Percentiles rank a stretch among this genome's conserved stretches.
Evolutionary conservation across 352 stramenopile species (phyloP).

Genomic region (Hyaloperonospora brassicae): DNA sequence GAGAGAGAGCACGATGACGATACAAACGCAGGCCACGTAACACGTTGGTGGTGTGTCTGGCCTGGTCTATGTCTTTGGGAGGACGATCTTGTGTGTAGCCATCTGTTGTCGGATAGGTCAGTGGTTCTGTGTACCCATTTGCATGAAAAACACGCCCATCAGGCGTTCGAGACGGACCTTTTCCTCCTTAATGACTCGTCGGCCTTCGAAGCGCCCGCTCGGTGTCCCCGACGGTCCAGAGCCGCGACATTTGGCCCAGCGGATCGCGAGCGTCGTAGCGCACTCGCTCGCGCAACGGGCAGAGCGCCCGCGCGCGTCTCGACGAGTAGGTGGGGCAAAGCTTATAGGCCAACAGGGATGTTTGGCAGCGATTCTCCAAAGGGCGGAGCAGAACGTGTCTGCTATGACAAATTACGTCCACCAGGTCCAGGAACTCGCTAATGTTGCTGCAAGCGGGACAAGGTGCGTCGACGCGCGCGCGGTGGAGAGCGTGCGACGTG

Average conservation of each 20-base stretch:
- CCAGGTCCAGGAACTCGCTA: not conserved
- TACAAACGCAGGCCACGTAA: too few species aligned
- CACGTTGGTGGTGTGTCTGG: too few species aligned
- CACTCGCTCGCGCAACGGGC: constrained; percentile 19
- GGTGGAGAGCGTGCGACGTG: not conserved
- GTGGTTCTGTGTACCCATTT: constrained; percentile 1
- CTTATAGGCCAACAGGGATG: constrained; percentile 4
- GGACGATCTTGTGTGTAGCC: constrained; percentile 14
- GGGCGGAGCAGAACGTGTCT: constrained; percentile 22
- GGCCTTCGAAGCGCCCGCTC: constrained; percentile 11
- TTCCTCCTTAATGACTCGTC: not conserved
- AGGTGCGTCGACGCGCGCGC: not conserved
- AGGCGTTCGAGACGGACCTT: not conserved
- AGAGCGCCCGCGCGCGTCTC: not conserved
- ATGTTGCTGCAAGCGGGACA: constrained; percentile 3
- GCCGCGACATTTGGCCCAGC: constrained; percentile 15
- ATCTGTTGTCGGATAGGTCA: constrained; percentile 5
- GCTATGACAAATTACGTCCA: constrained; percentile 25
- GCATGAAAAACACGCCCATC: constrained; percentile 5
- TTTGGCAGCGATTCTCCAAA: constrained; percentile 23
- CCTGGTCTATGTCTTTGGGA: too few species aligned
- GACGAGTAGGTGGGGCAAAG: not conserved
- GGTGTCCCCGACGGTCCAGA: constrained; percentile 12
- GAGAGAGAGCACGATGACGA: too few species aligned
- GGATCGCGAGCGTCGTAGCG: constrained; percentile 21